phyloP scores from a whole-genome alignment of 495 filamentous ascomycete species.

The Viridothelium virens region DNA sequence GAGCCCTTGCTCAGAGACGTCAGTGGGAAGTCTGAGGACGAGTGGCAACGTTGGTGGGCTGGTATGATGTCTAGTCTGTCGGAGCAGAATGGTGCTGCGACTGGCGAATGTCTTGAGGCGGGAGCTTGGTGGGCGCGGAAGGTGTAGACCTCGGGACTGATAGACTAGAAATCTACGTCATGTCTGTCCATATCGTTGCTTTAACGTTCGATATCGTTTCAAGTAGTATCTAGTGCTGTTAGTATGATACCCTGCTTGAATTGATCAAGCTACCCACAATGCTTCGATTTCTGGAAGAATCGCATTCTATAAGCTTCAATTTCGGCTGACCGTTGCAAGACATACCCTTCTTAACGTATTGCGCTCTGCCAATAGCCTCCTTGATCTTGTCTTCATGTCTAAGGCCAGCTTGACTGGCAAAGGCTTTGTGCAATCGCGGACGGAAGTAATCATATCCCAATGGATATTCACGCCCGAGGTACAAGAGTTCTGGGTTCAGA shows the following conservation, averaged over 20 bases:
- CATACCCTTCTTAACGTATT: conserved; percentile 85
- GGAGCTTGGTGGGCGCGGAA: conserved; percentile 93
- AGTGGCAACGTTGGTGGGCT: conserved; percentile 87
- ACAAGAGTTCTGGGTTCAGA: conserved; percentile 60
- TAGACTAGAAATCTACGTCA: conserved; percentile 16
- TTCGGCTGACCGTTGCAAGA: conserved; percentile 5
- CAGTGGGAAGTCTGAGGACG: conserved; percentile 77
- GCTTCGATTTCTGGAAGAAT: conserved; percentile 70
- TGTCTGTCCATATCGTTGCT: conserved; percentile 59
- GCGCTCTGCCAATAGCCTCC: conserved; percentile 64
- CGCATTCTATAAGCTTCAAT: neutral
- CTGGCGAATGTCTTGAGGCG: conserved; percentile 85
- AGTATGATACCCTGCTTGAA: conserved; percentile 16
- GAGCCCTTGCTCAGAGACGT: conserved; percentile 76
- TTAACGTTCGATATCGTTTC: conserved; percentile 83
- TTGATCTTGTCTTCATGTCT: conserved; percentile 66
- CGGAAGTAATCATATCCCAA: conserved; percentile 79
- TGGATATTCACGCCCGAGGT: conserved; percentile 80
- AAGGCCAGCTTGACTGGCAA: conserved; percentile 62
- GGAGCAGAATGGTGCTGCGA: conserved; percentile 65
- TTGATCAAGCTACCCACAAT: conserved; percentile 52
- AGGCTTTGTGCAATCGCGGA: conserved; percentile 73
- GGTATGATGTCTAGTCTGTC: conserved; percentile 80
- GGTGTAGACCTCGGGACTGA: conserved; percentile 31
- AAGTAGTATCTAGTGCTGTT: conserved; percentile 69